Evolutionary conservation across 2,329 filamentous ascomycete genomes (phyloP).

Genomic region (Calonectria hawksworthii): DNA sequence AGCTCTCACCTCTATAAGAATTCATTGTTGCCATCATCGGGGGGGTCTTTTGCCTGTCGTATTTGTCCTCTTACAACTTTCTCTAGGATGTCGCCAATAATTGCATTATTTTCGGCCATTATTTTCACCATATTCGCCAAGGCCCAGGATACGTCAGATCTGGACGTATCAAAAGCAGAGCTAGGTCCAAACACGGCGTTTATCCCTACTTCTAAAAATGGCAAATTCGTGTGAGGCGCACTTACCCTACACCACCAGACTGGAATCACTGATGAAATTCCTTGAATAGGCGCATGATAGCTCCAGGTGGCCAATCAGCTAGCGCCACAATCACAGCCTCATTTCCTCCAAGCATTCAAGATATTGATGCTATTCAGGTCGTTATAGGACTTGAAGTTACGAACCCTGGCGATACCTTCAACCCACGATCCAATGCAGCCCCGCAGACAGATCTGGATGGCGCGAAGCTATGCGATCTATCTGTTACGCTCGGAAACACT

Average conservation of each 20-base stretch:
- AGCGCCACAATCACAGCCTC: background rate
- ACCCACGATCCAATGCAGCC: background rate
- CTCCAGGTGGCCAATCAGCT: background rate
- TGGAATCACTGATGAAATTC: background rate
- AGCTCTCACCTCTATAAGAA: too few relatives aligned
- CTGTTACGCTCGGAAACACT: background rate
- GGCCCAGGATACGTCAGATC: background rate
- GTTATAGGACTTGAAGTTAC: background rate
- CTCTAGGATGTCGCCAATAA: background rate
- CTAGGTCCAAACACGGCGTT: background rate
- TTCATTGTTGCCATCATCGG: background rate
- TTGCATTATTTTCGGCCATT: too few relatives aligned
- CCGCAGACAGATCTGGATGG: background rate
- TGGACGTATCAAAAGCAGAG: background rate
- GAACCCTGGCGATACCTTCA: background rate
- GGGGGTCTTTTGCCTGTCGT: too few relatives aligned
- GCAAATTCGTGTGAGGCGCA: background rate
- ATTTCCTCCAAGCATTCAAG: background rate
- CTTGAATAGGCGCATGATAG: background rate
- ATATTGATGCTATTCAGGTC: background rate
- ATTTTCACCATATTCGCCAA: background rate
- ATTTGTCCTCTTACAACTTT: background rate
- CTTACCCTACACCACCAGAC: background rate
- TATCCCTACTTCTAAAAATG: background rate
- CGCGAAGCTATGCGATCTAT: background rate